Evolutionary conservation across 208 protist species (phyloP), one percentile per base, ranked within the genome.

Genomic region (Acanthamoeba royreba): DNA sequence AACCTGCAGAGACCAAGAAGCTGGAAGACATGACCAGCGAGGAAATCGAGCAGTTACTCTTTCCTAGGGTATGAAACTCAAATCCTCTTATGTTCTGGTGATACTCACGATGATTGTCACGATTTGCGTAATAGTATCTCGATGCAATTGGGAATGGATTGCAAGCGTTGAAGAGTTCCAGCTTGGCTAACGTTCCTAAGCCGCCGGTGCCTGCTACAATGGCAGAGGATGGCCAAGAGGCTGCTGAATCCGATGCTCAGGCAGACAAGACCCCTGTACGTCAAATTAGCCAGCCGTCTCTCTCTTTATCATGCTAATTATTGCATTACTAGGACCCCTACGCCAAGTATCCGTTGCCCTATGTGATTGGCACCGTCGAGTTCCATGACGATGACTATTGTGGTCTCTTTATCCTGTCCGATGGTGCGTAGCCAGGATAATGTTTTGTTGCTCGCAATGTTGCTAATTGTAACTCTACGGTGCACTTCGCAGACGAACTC

Each of bases 301-400:
- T n/a, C n/a, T n/a, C n/a, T n/a, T n/a, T n/a, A n/a, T n/a, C n/a
- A n/a, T n/a, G n/a, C n/a, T n/a, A n/a, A n/a, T n/a, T n/a, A n/a
- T n/a, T n/a, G n/a, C n/a, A n/a, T n/a, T n/a, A n/a, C n/a, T n/a
- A n/a, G 15, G 95, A 96, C 33, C 61, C 83, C 15, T 97, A 97
- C 92, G 33, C 92, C 40, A 47, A 89, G 38, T 90, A 89, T 28
- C 96, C 96, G n/a, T 42, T 97, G 35, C 96, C 96, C 33, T 83
- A 93, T 63, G 93, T 97, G 19, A 97, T 97, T 52, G 96, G 96
- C 58, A 96, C 96, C 46, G 58, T 83, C 77, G 95, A 96, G 66
- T 97, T 96, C 66, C 28, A 92, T 38, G 61, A 96, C 8, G 96
- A 97, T 79, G 96, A 97, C 83, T 95, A 53, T 46, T 88, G 72